Conservation (phyloP, 163 green algal species). For the Trebouxiophyceae sp. region DNA sequence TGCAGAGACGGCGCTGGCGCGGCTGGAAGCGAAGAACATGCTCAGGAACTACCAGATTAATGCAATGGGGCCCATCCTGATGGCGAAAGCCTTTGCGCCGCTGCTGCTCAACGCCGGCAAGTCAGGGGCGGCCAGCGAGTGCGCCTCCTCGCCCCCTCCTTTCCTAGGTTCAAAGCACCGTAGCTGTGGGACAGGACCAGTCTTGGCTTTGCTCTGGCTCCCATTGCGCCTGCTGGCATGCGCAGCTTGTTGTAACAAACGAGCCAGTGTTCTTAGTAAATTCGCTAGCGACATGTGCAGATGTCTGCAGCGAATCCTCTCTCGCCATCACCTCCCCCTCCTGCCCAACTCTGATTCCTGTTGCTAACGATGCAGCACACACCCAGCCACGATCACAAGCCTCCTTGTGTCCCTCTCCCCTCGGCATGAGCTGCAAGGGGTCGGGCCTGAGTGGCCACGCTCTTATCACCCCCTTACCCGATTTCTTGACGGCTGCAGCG, state of each 20-base stretch:
- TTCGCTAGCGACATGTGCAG: too few species aligned
- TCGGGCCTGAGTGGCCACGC: too few species aligned
- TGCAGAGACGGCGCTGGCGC: slow-evolving; percentile 44
- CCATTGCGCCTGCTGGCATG: too few species aligned
- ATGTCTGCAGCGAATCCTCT: not conserved
- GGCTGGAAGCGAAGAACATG: slow-evolving; percentile 38
- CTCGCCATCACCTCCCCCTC: not conserved
- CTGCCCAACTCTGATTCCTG: not conserved
- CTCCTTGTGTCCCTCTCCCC: too few species aligned
- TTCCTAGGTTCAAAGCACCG: too few species aligned
- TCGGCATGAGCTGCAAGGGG: too few species aligned
- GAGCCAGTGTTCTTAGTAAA: too few species aligned
- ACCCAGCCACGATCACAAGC: too few species aligned
- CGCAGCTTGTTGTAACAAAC: too few species aligned
- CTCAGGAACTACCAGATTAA: slow-evolving; percentile 46
- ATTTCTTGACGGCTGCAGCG: slow-evolving; percentile 20
- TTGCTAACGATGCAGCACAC: not conserved
- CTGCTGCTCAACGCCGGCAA: slow-evolving; percentile 31
- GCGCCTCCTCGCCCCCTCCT: too few species aligned
- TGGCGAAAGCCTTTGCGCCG: slow-evolving; percentile 51
- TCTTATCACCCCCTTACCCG: too few species aligned
- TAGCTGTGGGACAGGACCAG: not conserved
- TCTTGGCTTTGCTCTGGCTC: too few species aligned
- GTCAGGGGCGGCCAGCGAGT: not conserved
- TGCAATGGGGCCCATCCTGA: slow-evolving; percentile 64